Evolutionary conservation across 208 protist species (phyloP).

Genomic region (Wallacemonas sp.): DNA sequence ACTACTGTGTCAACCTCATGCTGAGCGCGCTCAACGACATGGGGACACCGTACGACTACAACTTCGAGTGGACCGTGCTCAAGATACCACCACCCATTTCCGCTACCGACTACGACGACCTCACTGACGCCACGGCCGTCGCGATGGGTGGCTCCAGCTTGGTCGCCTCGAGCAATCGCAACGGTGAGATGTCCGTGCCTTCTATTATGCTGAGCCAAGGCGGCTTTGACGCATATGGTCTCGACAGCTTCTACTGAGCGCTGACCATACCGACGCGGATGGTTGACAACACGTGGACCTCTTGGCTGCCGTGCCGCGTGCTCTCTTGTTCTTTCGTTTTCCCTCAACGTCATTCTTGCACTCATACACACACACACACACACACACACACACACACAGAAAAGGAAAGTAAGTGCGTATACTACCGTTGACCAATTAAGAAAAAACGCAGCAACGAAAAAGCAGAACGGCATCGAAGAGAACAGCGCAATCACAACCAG

Average conservation of each 20-base stretch:
- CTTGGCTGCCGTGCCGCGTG: too few species aligned
- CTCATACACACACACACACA: neutral
- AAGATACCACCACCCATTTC: neutral
- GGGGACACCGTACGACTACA: conserved; percentile 59
- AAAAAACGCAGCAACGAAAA: too few species aligned
- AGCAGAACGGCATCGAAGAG: too few species aligned
- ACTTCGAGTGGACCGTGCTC: conserved; percentile 53
- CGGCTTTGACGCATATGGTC: conserved; percentile 33
- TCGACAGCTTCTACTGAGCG: conserved; percentile 29
- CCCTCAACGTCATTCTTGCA: neutral
- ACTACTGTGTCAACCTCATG: conserved; percentile 56
- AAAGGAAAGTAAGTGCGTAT: too few species aligned
- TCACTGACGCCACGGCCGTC: conserved; percentile 19
- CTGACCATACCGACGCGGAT: too few species aligned
- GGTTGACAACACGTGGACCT: too few species aligned
- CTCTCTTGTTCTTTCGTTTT: conserved; percentile 6
- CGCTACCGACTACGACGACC: conserved; percentile 5
- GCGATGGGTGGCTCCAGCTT: conserved; percentile 33
- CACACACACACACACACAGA: neutral
- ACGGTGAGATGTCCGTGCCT: neutral
- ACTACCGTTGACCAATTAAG: too few species aligned
- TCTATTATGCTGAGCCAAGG: conserved; percentile 4
- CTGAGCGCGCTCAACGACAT: conserved; percentile 31
- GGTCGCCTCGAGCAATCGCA: conserved; percentile 26
- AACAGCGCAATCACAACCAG: too few species aligned